These are phyloP conservation scores for Coccinonectria pachysandricola DNA, from an alignment of 2,329 filamentous ascomycete genomes.

Conservation along the genomic window DNA sequence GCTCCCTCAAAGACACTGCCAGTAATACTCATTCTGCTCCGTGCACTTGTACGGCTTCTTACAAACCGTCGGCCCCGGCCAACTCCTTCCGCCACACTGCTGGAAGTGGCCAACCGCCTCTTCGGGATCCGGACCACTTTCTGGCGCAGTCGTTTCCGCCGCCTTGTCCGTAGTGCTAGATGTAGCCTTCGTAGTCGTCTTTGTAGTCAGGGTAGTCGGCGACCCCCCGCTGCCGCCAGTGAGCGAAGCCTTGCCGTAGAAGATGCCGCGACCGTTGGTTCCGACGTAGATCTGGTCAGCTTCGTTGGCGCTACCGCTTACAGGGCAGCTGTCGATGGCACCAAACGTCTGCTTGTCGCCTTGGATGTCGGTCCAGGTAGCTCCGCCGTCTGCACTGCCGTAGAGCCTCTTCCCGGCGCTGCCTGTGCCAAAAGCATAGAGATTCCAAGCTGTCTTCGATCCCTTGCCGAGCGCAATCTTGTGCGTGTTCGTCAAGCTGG, in stretches of 20 bases:
- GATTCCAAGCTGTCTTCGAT: slow-evolving; percentile 29
- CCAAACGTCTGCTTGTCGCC: slow-evolving; percentile 34
- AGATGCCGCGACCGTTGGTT: slow-evolving; percentile 38
- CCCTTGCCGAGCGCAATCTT: slow-evolving; percentile 35
- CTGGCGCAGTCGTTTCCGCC: not conserved
- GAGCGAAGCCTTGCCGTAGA: slow-evolving; percentile 17
- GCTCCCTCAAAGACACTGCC: slow-evolving; percentile 7
- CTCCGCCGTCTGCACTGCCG: slow-evolving; percentile 32
- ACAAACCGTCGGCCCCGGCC: slow-evolving; percentile 6
- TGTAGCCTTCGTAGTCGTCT: not conserved
- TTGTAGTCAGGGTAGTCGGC: not conserved
- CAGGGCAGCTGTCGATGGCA: slow-evolving; percentile 26
- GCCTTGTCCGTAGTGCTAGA: slow-evolving; percentile 1
- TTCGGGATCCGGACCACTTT: too few relatives aligned
- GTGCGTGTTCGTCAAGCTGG: slow-evolving; percentile 27
- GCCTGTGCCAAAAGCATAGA: slow-evolving; percentile 38
- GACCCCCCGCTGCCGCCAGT: slow-evolving; percentile 1
- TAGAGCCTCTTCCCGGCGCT: slow-evolving; percentile 33
- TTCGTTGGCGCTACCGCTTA: slow-evolving; percentile 36
- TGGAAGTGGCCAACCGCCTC: slow-evolving; percentile 2
- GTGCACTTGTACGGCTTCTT: slow-evolving; percentile 5
- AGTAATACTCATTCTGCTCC: slow-evolving; percentile 8
- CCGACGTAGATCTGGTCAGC: slow-evolving; percentile 38
- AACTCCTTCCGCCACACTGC: slow-evolving; percentile 7
- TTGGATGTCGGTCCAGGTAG: slow-evolving; percentile 37